Evolutionary conservation across 2,329 filamentous ascomycete genomes (phyloP).

Genomic region (Trichoderma sp.): DNA sequence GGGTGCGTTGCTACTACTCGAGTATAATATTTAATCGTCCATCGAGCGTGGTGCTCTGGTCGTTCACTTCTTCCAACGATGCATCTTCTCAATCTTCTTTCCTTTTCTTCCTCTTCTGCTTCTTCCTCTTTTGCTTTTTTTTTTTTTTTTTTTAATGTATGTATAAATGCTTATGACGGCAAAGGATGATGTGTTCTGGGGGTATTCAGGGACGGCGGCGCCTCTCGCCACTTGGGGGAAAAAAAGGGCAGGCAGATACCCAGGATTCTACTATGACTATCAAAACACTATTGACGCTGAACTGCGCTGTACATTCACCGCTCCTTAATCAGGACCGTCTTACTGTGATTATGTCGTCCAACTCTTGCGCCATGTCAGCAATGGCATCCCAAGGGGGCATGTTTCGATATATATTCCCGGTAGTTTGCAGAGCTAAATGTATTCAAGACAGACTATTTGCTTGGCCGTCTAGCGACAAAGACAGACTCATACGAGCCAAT

Average conservation of each 20-base stretch:
- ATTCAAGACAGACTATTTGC: background rate
- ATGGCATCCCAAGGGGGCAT: background rate
- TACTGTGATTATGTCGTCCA: background rate
- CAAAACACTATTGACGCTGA: background rate
- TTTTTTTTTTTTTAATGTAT: too few relatives aligned
- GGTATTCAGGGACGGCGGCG: slow-evolving; percentile 8
- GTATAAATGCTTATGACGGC: slow-evolving; percentile 6
- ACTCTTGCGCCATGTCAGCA: background rate
- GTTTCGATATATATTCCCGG: background rate
- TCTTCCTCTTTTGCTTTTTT: background rate
- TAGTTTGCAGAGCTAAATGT: background rate
- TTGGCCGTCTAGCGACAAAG: background rate
- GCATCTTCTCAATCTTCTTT: background rate
- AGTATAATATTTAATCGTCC: slow-evolving; percentile 16
- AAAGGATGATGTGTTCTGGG: slow-evolving; percentile 11
- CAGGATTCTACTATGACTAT: slow-evolving; percentile 11
- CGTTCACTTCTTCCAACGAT: background rate
- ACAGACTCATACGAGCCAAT: background rate
- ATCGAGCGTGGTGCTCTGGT: slow-evolving; percentile 1
- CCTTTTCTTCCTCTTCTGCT: background rate
- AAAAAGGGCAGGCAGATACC: slow-evolving; percentile 6
- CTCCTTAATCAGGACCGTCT: background rate
- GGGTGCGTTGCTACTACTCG: slow-evolving; percentile 9
- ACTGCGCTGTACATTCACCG: background rate
- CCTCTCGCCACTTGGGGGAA: slow-evolving; percentile 4